Percentiles rank a stretch among this genome's conserved stretches.
Conservation (phyloP, 164 flowering plant genomes). For the Brasenia schreberi region DNA sequence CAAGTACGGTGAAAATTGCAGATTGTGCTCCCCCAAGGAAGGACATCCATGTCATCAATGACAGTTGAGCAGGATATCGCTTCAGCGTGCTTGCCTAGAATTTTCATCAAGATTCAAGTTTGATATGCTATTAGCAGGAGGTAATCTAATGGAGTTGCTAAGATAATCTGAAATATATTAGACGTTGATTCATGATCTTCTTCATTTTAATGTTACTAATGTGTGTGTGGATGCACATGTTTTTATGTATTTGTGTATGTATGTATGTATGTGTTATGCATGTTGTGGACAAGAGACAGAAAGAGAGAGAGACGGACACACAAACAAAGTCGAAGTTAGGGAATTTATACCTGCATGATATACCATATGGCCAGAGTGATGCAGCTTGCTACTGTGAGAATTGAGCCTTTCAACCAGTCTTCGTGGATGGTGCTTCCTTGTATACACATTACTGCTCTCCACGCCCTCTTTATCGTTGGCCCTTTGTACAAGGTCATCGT, state of each 20-base stretch:
- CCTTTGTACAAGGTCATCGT: slow-evolving; percentile 80
- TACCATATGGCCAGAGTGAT: slow-evolving; percentile 68
- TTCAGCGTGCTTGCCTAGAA: slow-evolving; percentile 58
- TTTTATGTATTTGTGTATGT: background rate
- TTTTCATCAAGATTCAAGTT: background rate
- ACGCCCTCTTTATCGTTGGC: slow-evolving; percentile 21
- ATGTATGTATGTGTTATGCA: background rate
- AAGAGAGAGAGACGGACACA: too few relatives aligned
- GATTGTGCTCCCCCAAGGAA: slow-evolving; percentile 75
- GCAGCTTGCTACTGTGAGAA: slow-evolving; percentile 59
- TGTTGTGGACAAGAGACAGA: background rate
- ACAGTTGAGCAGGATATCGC: slow-evolving; percentile 61
- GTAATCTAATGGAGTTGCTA: background rate
- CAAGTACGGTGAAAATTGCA: slow-evolving; percentile 42
- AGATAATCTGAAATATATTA: too few relatives aligned
- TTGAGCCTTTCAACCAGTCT: slow-evolving; percentile 72
- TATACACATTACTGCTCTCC: slow-evolving; percentile 37
- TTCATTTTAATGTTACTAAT: too few relatives aligned
- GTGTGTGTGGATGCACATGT: too few relatives aligned
- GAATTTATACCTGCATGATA: slow-evolving; percentile 59
- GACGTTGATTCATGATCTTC: too few relatives aligned
- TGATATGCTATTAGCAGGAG: background rate
- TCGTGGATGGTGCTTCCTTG: slow-evolving; percentile 29
- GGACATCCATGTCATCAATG: slow-evolving; percentile 79
- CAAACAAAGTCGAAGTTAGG: background rate